phyloP scores from a whole-genome alignment of 2,329 filamentous ascomycete genomes.

The Pseudogymnoascus pannorum region DNA sequence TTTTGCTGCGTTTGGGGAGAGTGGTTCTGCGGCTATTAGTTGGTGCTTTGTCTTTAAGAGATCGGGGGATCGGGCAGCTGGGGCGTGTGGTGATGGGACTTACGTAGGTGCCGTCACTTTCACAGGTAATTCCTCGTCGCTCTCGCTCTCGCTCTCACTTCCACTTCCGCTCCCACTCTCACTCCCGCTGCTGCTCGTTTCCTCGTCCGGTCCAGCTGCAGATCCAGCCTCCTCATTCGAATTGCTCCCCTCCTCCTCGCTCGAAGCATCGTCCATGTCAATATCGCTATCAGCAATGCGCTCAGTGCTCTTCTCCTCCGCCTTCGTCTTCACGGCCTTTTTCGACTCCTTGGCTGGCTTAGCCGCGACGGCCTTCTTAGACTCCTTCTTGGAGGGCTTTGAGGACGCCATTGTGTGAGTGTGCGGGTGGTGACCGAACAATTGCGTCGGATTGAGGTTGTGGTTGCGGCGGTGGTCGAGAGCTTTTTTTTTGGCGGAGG shows the following conservation, averaged over 20 bases:
- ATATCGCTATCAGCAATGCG: slow-evolving; percentile 24
- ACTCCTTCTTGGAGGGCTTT: slow-evolving; percentile 15
- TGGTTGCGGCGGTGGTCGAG: neutral
- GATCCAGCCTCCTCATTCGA: slow-evolving; percentile 21
- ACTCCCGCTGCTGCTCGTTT: slow-evolving; percentile 9
- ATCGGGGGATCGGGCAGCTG: slow-evolving; percentile 11
- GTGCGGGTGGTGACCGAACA: neutral
- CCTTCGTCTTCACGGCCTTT: slow-evolving; percentile 19
- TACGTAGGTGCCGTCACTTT: slow-evolving; percentile 8
- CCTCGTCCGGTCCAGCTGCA: slow-evolving; percentile 17
- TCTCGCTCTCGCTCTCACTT: slow-evolving; percentile 23
- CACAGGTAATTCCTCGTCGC: slow-evolving; percentile 27
- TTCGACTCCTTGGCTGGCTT: slow-evolving; percentile 19
- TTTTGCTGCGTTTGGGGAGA: slow-evolving; percentile 10
- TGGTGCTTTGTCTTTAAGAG: slow-evolving; percentile 8
- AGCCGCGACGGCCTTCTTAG: slow-evolving; percentile 20
- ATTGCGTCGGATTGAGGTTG: neutral
- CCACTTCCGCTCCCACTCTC: slow-evolving; percentile 24
- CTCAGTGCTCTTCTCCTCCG: slow-evolving; percentile 25
- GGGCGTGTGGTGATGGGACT: slow-evolving; percentile 9
- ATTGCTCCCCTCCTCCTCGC: slow-evolving; percentile 12
- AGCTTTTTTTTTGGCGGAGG: slow-evolving; percentile 9
- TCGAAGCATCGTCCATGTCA: slow-evolving; percentile 15
- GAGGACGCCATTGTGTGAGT: neutral
- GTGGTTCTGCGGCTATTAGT: slow-evolving; percentile 13